Base-by-base conservation (phyloP, 805 yeast species). In the Yarrowia hollandica region DNA sequence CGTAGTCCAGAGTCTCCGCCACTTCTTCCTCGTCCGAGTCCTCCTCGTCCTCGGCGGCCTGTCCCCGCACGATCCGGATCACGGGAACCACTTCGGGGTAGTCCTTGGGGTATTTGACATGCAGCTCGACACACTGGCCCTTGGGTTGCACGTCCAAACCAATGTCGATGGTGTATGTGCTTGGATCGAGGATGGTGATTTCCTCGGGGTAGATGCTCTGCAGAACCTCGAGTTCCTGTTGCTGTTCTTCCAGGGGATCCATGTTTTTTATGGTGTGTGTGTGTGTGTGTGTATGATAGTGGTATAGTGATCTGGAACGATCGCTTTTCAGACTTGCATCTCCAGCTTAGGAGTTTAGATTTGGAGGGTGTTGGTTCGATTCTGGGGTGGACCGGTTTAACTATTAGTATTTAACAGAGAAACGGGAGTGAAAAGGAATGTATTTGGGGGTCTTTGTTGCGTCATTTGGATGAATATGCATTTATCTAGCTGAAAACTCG, bases 121-220 rank as follows among this genome's bases (percentile, higher is more conserved):
- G 74, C 3, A 90, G 74, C 15, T 74, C 65, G 38, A 89, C 70
- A 30, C 59, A 62, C 6, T 75, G 71, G 67, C 88, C 94, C 18
- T 73, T 75, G 8, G 89, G 77, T 5, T 79, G 77, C 2, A 92
- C 83, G 64, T 92, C 97, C 44, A 91, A 75, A 18, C 69, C 66
- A n/a, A 90, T 65, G 52, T 75, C 75, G 31, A 92, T 79, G 39
- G 81, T 76, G 69, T 82, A 88, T 33, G 77, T 77, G 6, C 75
- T 71, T 3, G 50, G 48, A 22, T 55, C 50, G 19, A 30, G 26
- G 21, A 69, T 66, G n/a, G 69, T 73, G 28, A 89, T 73, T 71
- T 92, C 99, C 68, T 92, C 97, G 5, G 98, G 99, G 70, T 94
- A 92, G 59, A 92, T 92, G 15, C 95, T 85, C 69, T 88, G 85